phyloP scores from a whole-genome alignment of 345 rosid genomes.

The Euphorbia lathyris region DNA sequence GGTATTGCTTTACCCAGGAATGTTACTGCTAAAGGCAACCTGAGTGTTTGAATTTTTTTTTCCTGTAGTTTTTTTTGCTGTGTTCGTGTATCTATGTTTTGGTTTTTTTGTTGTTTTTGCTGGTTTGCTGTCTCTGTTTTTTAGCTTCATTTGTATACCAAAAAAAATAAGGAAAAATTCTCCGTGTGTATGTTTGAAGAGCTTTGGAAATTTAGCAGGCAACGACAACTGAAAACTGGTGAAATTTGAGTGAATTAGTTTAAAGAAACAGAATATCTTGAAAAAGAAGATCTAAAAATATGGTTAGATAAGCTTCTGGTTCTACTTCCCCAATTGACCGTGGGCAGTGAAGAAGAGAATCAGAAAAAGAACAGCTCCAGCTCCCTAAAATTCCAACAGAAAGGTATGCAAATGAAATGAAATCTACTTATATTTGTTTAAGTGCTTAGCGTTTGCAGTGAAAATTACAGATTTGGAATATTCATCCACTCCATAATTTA shows the following conservation, averaged over 20 bases:
- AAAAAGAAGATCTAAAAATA: background rate
- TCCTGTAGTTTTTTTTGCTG: too few species aligned
- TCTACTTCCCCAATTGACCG: background rate
- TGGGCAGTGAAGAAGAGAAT: slow-evolving; percentile 5
- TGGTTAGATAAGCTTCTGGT: slow-evolving; percentile 3
- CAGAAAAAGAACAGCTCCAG: background rate
- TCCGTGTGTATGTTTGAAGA: background rate
- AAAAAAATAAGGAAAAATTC: too few species aligned
- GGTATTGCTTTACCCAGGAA: too few species aligned
- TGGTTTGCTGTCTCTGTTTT: too few species aligned
- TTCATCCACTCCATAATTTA: background rate
- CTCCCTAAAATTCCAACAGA: too few species aligned
- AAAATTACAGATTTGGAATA: slow-evolving; percentile 1
- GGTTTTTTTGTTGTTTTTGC: too few species aligned
- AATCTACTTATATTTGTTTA: slow-evolving; percentile 3
- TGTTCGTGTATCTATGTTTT: too few species aligned
- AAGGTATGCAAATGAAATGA: too few species aligned
- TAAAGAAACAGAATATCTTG: background rate
- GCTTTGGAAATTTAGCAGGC: background rate
- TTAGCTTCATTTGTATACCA: too few species aligned
- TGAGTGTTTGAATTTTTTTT: too few species aligned
- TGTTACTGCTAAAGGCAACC: too few species aligned
- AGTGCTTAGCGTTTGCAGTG: background rate
- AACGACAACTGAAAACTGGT: background rate
- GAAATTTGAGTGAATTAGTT: background rate